These are phyloP conservation scores for Nothophaeocryptopus gaeumannii DNA, from an alignment of 2,329 filamentous ascomycete genomes.

Conservation along the genomic window DNA sequence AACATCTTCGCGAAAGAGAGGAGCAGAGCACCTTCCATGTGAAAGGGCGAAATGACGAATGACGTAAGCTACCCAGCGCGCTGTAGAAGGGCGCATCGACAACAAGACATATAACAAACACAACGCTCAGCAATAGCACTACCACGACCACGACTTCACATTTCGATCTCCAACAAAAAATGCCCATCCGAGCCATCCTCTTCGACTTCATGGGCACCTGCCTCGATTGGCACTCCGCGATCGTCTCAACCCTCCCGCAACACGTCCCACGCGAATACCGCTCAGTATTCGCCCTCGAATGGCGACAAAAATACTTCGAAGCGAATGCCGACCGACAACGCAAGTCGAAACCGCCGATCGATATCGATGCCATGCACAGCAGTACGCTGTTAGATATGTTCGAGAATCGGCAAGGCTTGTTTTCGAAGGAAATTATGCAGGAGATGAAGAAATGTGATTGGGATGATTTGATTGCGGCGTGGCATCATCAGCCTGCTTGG, in stretches of 20 bases:
- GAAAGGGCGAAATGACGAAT: not conserved
- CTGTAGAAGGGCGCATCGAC: slow-evolving; percentile 2
- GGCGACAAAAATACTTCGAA: slow-evolving; percentile 52
- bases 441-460: too few species aligned
- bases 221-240: slow-evolving; percentile 51
- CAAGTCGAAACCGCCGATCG: slow-evolving; percentile 40
- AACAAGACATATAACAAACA: not conserved
- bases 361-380: slow-evolving; percentile 53
- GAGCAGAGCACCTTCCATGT: too few species aligned
- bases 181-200: slow-evolving; percentile 45
- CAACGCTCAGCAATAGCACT: not conserved
- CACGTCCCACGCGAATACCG: slow-evolving; percentile 5
- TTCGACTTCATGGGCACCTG: slow-evolving; percentile 61
- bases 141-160: too few species aligned
- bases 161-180: not conserved
- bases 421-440: too few species aligned
- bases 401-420: not conserved
- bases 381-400: slow-evolving; percentile 42
- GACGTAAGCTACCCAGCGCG: not conserved
- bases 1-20: too few species aligned
- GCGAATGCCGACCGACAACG: slow-evolving; percentile 42
- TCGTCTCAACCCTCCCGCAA: slow-evolving; percentile 8
- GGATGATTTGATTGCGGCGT: slow-evolving; percentile 30
- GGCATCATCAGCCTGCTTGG: slow-evolving; percentile 54
- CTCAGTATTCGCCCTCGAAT: slow-evolving; percentile 47